Base-by-base conservation (phyloP, 2,329 filamentous ascomycete species). In the Albophoma yamanashiensis region DNA sequence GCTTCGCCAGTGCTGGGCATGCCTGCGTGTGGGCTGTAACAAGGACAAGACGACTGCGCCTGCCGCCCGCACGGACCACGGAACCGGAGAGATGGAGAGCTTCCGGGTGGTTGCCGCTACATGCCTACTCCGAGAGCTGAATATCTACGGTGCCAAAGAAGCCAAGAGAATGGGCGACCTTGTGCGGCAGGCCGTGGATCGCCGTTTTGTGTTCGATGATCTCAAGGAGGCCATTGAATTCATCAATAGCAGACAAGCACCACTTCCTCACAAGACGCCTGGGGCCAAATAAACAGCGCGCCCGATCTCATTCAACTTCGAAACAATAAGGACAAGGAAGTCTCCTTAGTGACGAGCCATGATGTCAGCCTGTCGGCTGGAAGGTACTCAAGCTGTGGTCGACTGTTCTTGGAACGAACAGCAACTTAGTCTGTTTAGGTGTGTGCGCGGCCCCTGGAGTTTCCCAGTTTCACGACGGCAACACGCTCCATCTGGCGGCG, bases 51-150 rank as follows among this genome's bases (percentile, higher is more conserved):
- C 27, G 1, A 57, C 55, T 8, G 47, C 27, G 1, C 56, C 55
- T 8, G 47, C 62, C 1, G 15, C 55, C 1, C 11, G 58, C 43
- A 14, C 12, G 6, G 62, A 67, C 15, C 57, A 62, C 3, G 62
- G 62, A 4, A 65, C 62, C 1, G 62, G 58, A 0, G 62, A 68
- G 40, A 63, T 75, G 11, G 56, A 71, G 53, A 75, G 75, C 55
- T 77, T 76, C 62, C 68, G 69, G 34, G 68, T 75, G 1, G 68
- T 76, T 53, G 73, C 74, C 1, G 74, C 73, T 15, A 67, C 71
- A 38, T 75, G 71, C 59, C 64, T 76, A 36, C 59, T 73, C 4
- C 69, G 65, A 52, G 70, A 73, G 60, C 53, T 73, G 4, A 62
- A 65, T 25, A 59, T 59, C 2, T 56, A 68, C 4, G 45, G 39